Base-by-base conservation (phyloP, 2,329 filamentous ascomycete species). In the Trichoderma sp. region DNA sequence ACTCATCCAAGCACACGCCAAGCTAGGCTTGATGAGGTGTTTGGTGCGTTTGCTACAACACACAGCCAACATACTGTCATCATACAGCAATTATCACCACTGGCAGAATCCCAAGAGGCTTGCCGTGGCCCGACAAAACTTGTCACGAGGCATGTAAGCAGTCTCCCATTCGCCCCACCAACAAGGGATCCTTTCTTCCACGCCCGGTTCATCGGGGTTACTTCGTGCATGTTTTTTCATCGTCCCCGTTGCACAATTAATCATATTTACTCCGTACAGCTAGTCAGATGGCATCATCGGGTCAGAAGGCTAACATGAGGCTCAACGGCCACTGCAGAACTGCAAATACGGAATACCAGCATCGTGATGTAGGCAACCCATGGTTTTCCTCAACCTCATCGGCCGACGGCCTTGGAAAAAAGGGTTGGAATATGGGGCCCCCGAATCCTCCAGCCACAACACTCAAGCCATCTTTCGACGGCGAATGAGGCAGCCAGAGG, bases 351-450 rank as follows among this genome's bases (percentile, higher is more conserved):
- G 41, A 45, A 24, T 24, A 35, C 41, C n/a, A 38, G 38, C 60
- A 72, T 76, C 73, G 75, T 79, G 69, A 92, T 94, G 91, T 94
- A 91, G 91, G 88, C 88, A 85, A 79, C 88, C 89, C 91, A 96
- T 95, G 94, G 93, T 96, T 96, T 91, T 92, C 93, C 93, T 92
- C 91, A 93, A 92, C 94, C 90, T 96, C 94, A 97, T 87, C 80
- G 90, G 91, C 93, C 94, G 88, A 97, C 92, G 94, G 93, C 91
- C 93, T 97, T 90, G 91, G 94, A 90, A 91, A 95, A 94, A 90
- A 91, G 94, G 92, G 86, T 88, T 92, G 93, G 93, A 96, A 96
- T 96, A 95, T 95, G 91, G 91, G 90, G 90, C 89, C 92, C 88
- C 87, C 87, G 85, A 86, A 85, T 84, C 78, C 79, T 84, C 83